Conservation (phyloP, 805 yeast species). For the Lachancea quebecensis region DNA sequence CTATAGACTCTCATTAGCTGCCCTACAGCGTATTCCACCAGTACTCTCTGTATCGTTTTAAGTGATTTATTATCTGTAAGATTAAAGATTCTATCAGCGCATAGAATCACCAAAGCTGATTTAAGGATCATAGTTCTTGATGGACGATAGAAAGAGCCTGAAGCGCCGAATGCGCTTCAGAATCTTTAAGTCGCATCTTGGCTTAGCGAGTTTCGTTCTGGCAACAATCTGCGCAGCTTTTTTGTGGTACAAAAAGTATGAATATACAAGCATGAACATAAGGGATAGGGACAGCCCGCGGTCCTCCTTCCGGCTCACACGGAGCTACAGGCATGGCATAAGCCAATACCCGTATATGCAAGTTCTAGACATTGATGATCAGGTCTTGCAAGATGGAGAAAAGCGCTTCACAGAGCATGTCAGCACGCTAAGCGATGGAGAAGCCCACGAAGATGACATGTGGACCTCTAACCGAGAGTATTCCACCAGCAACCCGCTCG, state of each 20-base stretch:
- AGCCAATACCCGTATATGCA: conserved; percentile 8
- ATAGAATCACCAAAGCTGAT: too few species aligned
- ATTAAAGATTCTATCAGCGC: too few species aligned
- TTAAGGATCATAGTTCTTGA: neutral
- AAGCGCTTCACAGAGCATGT: conserved; percentile 10
- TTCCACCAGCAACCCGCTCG: conserved; percentile 20
- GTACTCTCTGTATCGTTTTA: neutral
- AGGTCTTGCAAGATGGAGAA: conserved; percentile 14
- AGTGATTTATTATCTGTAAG: too few species aligned
- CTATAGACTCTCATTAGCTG: neutral
- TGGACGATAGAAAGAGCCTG: conserved; percentile 2
- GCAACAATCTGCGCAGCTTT: neutral
- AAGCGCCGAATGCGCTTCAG: neutral
- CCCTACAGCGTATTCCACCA: neutral
- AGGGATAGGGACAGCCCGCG: neutral
- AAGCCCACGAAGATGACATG: conserved; percentile 13
- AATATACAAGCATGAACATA: neutral
- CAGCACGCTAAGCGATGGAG: conserved; percentile 2
- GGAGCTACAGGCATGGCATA: conserved; percentile 12
- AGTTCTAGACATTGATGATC: conserved; percentile 16
- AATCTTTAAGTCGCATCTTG: neutral
- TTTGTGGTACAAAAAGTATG: neutral
- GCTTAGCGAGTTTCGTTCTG: neutral
- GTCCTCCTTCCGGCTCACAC: conserved; percentile 15
- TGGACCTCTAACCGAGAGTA: conserved; percentile 19